phyloP scores from a whole-genome alignment of 352 stramenopile genomes.

The Pythium aquatile region DNA sequence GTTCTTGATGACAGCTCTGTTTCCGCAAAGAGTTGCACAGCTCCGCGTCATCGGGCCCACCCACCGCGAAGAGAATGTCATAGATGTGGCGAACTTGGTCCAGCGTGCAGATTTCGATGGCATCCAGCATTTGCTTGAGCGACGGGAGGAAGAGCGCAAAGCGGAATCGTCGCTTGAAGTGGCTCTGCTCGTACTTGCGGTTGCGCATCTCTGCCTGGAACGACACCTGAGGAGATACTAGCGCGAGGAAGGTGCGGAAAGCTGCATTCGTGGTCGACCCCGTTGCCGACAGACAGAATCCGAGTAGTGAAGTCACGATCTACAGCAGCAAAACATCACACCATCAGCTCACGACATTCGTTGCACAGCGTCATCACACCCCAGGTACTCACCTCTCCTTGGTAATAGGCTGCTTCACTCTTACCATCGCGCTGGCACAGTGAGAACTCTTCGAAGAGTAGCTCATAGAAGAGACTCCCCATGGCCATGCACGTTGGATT shows the following conservation, averaged over 20 bases:
- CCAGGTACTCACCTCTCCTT: slow-evolving; percentile 42
- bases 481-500: slow-evolving; percentile 23
- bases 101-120: slow-evolving; percentile 37
- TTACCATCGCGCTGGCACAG: slow-evolving; percentile 13
- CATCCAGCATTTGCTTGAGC: slow-evolving; percentile 60
- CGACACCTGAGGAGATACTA: slow-evolving; percentile 31
- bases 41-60: slow-evolving; percentile 45
- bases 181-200: slow-evolving; percentile 21
- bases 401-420: slow-evolving; percentile 40
- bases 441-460: slow-evolving; percentile 56
- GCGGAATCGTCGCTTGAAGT: slow-evolving; percentile 27
- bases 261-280: slow-evolving; percentile 31
- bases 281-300: slow-evolving; percentile 33
- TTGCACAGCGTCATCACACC: neutral
- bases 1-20: slow-evolving; percentile 53
- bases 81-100: slow-evolving; percentile 51
- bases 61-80: slow-evolving; percentile 49
- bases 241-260: slow-evolving; percentile 35
- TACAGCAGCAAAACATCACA: slow-evolving; percentile 12
- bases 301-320: slow-evolving; percentile 40
- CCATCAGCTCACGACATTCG: neutral
- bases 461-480: slow-evolving; percentile 41
- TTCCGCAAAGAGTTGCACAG: slow-evolving; percentile 54
- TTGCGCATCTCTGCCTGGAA: slow-evolving; percentile 24
- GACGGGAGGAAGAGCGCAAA: slow-evolving; percentile 38